These are phyloP conservation scores for Barbatosphaeria neglecta DNA, from an alignment of 495 filamentous ascomycete species.

Conservation along the genomic window DNA sequence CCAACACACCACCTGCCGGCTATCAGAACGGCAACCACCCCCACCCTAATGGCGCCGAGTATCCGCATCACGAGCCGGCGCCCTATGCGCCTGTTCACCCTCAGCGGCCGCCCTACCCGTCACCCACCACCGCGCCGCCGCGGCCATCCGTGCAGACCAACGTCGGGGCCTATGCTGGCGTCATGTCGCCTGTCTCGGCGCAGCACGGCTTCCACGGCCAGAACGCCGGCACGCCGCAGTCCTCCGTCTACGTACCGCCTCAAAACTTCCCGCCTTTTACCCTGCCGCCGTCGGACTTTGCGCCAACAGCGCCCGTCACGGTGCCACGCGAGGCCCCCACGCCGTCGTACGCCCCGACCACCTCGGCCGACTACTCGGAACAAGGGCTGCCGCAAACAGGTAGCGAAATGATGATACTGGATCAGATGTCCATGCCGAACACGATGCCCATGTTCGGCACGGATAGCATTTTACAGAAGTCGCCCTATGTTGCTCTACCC, in stretches of 20 bases:
- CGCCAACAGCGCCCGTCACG: slow-evolving; percentile 17
- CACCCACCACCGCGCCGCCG: slow-evolving; percentile 22
- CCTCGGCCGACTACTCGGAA: slow-evolving; percentile 30
- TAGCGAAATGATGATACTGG: slow-evolving; percentile 47
- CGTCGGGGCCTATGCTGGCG: slow-evolving; percentile 33
- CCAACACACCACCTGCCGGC: slow-evolving; percentile 33
- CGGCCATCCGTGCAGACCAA: slow-evolving; percentile 35
- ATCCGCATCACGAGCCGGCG: slow-evolving; percentile 32
- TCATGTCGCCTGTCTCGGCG: slow-evolving; percentile 36
- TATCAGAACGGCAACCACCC: slow-evolving; percentile 17
- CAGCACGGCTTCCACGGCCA: slow-evolving; percentile 38
- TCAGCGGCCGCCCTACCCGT: slow-evolving; percentile 28
- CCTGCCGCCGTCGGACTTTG: slow-evolving; percentile 42
- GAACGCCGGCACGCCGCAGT: slow-evolving; percentile 29
- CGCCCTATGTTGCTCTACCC: slow-evolving; percentile 71
- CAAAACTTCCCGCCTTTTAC: slow-evolving; percentile 44
- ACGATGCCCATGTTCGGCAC: slow-evolving; percentile 76
- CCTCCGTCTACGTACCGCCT: slow-evolving; percentile 33
- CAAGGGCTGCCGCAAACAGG: slow-evolving; percentile 33
- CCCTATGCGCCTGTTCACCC: slow-evolving; percentile 22
- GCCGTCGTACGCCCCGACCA: slow-evolving; percentile 24
- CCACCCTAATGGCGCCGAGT: slow-evolving; percentile 27
- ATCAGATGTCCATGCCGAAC: slow-evolving; percentile 53
- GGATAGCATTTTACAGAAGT: slow-evolving; percentile 65
- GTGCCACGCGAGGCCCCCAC: slow-evolving; percentile 13